These are phyloP conservation scores for Rutstroemia sp. DNA, from an alignment of 2,329 filamentous ascomycete species.

Conservation along the genomic window DNA sequence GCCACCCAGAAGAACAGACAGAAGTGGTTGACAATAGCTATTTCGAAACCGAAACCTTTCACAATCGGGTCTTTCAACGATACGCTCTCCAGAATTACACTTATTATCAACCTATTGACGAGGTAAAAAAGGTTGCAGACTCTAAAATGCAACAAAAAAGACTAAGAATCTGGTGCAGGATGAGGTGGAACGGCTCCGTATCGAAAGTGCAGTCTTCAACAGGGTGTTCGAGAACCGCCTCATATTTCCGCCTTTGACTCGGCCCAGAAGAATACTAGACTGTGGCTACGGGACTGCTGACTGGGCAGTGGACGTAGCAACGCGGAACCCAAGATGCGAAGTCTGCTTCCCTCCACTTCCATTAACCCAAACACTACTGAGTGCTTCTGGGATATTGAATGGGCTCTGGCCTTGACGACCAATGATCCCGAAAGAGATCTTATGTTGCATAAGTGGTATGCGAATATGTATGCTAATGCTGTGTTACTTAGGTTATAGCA, in stretches of 20 bases:
- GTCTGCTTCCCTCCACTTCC: conserved; percentile 34
- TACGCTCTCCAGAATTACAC: conserved; percentile 57
- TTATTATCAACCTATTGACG: conserved; percentile 64
- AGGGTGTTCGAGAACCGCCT: conserved; percentile 58
- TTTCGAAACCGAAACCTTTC: conserved; percentile 50
- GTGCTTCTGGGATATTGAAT: not conserved
- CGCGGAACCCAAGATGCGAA: conserved; percentile 55
- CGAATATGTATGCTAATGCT: not conserved
- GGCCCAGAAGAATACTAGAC: conserved; percentile 55
- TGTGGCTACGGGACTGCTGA: conserved; percentile 65
- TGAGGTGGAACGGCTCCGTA: conserved; percentile 57
- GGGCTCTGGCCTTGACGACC: not conserved
- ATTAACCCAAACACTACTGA: not conserved
- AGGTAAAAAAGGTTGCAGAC: conserved; percentile 40
- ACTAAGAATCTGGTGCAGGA: conserved; percentile 39
- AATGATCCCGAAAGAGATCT: not conserved
- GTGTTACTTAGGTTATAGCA: conserved; percentile 52
- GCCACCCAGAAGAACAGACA: conserved; percentile 14
- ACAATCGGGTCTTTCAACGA: conserved; percentile 60
- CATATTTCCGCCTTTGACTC: conserved; percentile 59
- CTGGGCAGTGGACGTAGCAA: conserved; percentile 64
- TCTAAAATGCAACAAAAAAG: not conserved
- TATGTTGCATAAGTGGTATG: not conserved
- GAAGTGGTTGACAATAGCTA: conserved; percentile 48
- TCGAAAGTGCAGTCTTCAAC: conserved; percentile 55